phyloP scores from a whole-genome alignment of 306 rosid genomes.

The Acacia melanoxylon region DNA sequence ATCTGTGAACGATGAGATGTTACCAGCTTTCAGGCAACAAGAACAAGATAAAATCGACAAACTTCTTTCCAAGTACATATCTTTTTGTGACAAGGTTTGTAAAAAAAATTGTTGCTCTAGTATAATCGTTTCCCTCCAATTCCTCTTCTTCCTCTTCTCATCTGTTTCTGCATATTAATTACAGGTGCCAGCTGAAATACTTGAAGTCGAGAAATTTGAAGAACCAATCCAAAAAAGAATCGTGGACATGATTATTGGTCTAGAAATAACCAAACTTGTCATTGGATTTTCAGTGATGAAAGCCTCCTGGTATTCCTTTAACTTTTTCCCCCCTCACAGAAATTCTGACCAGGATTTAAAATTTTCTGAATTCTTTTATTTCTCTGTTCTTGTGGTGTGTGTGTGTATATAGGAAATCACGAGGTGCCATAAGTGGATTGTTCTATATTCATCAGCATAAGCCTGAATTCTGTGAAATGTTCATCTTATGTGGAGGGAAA shows the following conservation, averaged over 20 bases:
- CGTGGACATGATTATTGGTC: conserved; percentile 57
- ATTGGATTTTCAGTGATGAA: conserved; percentile 75
- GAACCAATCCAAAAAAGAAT: conserved; percentile 56
- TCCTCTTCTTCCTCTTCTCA: neutral
- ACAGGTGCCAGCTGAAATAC: conserved; percentile 62
- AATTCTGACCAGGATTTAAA: neutral
- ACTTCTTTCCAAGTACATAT: conserved; percentile 50
- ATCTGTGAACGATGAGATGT: conserved; percentile 65
- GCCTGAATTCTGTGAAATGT: conserved; percentile 70
- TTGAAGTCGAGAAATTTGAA: conserved; percentile 54
- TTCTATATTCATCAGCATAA: conserved; percentile 70
- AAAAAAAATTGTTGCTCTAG: neutral
- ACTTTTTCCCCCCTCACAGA: neutral
- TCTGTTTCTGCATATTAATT: conserved; percentile 9
- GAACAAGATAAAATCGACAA: conserved; percentile 60
- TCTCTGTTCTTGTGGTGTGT: neutral
- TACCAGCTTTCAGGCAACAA: conserved; percentile 48
- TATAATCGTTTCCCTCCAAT: conserved; percentile 1
- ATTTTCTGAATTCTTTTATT: neutral
- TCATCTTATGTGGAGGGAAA: conserved; percentile 74
- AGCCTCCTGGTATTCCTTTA: conserved; percentile 41
- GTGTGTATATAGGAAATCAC: conserved; percentile 57
- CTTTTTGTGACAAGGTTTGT: conserved; percentile 71
- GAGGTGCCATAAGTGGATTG: conserved; percentile 64
- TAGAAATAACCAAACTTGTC: conserved; percentile 66